Evolutionary conservation across 2,329 filamentous ascomycete genomes (phyloP).

Genomic region (Claviceps sp.): DNA sequence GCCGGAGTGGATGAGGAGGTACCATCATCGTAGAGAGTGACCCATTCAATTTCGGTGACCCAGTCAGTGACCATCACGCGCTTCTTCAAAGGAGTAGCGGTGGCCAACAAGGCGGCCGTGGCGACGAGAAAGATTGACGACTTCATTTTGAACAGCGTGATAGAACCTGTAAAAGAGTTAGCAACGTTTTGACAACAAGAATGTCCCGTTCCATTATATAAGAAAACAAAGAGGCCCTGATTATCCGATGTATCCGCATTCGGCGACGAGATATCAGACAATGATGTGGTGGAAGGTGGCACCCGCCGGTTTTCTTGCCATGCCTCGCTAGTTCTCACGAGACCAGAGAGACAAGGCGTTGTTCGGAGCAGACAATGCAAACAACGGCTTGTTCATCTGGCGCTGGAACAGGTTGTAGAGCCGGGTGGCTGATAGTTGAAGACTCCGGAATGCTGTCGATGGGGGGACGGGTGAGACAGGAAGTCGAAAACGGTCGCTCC

Average conservation of each 20-base stretch:
- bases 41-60: conserved; percentile 29
- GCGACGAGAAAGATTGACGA: conserved; percentile 31
- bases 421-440: not conserved
- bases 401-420: not conserved
- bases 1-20: not conserved
- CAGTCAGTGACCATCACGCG: conserved; percentile 26
- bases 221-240: not conserved
- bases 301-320: not conserved
- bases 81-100: conserved; percentile 30
- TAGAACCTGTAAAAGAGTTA: not conserved
- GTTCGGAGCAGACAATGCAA: not conserved
- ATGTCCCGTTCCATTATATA: not conserved
- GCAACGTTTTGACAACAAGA: not conserved
- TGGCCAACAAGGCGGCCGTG: conserved; percentile 31
- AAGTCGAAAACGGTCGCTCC: not conserved
- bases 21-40: conserved; percentile 27
- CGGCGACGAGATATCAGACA: not conserved
- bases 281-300: not conserved
- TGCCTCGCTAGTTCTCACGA: not conserved
- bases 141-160: conserved; percentile 27
- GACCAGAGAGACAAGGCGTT: not conserved
- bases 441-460: conserved; percentile 1
- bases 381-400: not conserved
- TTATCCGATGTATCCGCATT: not conserved
- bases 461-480: not conserved